Evolutionary conservation across 352 stramenopile genomes (phyloP), one percentile per base, ranked within the genome.

Genomic region (Hyaloperonospora brassicae): DNA sequence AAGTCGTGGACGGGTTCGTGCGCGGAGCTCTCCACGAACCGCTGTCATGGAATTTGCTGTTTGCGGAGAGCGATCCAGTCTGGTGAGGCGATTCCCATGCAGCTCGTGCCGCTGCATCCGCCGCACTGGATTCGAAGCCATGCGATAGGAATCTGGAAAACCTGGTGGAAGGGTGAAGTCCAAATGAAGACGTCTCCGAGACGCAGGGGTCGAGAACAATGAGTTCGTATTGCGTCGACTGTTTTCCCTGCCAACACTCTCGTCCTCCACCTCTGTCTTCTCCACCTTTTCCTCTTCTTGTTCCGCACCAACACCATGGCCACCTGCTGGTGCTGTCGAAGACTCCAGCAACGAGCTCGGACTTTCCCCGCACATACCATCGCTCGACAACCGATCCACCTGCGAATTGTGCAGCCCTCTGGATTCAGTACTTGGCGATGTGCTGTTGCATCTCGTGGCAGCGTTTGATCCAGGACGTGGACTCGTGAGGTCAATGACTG

Each of bases 401-500:
- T 39, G 50, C 38, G 41, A 35, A 11, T 31, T 55, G 1, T 23
- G 59, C 13, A 25, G 11, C 23, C 44, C 38, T 53, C 57, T 61
- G 38, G 43, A 53, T 4, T 47, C 17, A 30, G 44, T 58, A 35
- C 31, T 47, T 24, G 31, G 47, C 11, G 52, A 59, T 12, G 41
- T 40, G 30, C 47, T 56, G 48, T n/a, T 54, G 34, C 31, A 47
- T 39, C 17, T 59, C 24, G 35, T 4, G 38, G 38, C 46, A 40
- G 40, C 34, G 12, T 13, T 55, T 10, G 45, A 21, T 13, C 22
- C 34, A 36, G 45, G 41, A 21, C 46, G 54, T 21, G 78, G 68
- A 55, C 73, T 84, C 6, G 76, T 86, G 25, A 87, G 73, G 31
- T 89, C 78, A 42, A 89, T 86, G 27, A 86, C 54, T 40, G 62